phyloP scores from a whole-genome alignment of 2,329 filamentous ascomycete species.

The Penicillium sp. region DNA sequence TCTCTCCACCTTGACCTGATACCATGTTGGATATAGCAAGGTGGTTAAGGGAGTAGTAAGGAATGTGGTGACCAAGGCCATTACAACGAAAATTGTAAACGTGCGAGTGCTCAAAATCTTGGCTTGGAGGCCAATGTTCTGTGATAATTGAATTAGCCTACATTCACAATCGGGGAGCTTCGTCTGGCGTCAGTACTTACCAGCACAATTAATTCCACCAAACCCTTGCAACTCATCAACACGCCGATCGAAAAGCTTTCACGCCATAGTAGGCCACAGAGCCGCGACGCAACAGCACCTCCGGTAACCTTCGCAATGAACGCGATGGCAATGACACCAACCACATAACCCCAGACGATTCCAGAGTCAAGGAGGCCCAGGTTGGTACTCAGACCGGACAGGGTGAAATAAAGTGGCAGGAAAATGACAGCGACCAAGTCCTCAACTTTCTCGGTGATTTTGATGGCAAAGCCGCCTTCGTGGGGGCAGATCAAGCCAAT shows the following conservation, averaged over 20 bases:
- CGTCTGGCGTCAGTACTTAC: slow-evolving; percentile 44
- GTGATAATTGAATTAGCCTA: neutral
- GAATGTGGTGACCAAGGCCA: slow-evolving; percentile 86
- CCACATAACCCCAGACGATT: slow-evolving; percentile 83
- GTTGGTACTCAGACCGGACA: slow-evolving; percentile 86
- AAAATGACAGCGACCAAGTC: slow-evolving; percentile 83
- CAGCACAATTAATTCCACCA: slow-evolving; percentile 92
- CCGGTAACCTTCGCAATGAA: slow-evolving; percentile 84
- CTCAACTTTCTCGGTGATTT: slow-evolving; percentile 89
- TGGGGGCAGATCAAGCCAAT: slow-evolving; percentile 87
- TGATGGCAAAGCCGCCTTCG: slow-evolving; percentile 85
- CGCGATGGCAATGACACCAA: slow-evolving; percentile 77
- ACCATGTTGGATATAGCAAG: slow-evolving; percentile 73
- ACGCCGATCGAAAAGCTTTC: slow-evolving; percentile 85
- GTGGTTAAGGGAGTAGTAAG: slow-evolving; percentile 74
- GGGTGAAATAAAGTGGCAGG: slow-evolving; percentile 86
- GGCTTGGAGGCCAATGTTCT: slow-evolving; percentile 80
- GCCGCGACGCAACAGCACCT: slow-evolving; percentile 72
- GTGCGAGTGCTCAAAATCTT: slow-evolving; percentile 76
- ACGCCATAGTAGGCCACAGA: slow-evolving; percentile 80
- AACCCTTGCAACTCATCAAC: slow-evolving; percentile 94
- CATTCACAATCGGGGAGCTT: neutral
- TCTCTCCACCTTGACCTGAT: slow-evolving; percentile 69
- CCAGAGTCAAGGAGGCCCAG: slow-evolving; percentile 79
- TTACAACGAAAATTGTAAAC: slow-evolving; percentile 93